These are phyloP conservation scores for Xylariales sp. DNA, from an alignment of 2,329 filamentous ascomycete species.

Conservation along the genomic window DNA sequence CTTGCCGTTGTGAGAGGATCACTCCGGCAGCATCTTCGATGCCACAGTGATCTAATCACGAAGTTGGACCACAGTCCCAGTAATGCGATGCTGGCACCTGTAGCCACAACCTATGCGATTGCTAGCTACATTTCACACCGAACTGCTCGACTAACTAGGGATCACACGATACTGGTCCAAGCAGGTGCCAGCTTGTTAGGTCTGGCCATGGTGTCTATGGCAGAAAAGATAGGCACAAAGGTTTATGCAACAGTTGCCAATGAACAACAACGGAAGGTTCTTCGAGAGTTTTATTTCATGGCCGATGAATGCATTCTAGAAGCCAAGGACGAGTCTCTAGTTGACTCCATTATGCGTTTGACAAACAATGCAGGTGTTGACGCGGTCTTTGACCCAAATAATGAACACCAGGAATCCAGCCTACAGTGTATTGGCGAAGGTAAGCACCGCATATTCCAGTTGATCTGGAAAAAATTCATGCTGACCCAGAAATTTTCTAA, in stretches of 20 bases:
- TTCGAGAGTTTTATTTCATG: constrained; percentile 29
- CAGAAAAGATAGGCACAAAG: constrained; percentile 28
- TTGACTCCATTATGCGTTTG: constrained; percentile 22
- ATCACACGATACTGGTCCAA: constrained; percentile 36
- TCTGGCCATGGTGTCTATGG: constrained; percentile 37
- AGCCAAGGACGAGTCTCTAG: constrained; percentile 27
- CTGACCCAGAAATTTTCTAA: constrained; percentile 1
- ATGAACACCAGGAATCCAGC: constrained; percentile 25
- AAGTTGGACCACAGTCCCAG: constrained; percentile 12
- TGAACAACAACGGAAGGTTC: constrained; percentile 28
- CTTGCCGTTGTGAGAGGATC: constrained; percentile 32
- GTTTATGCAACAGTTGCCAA: constrained; percentile 36
- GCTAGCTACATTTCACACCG: constrained; percentile 37
- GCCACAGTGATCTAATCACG: constrained; percentile 32
- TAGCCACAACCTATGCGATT: constrained; percentile 34
- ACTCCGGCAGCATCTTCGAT: constrained; percentile 27
- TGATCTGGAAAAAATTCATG: no score
- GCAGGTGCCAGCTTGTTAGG: constrained; percentile 38
- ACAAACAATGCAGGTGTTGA: constrained; percentile 33
- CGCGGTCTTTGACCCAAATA: constrained; percentile 41
- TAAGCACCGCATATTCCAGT: no score
- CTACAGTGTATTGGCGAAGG: constrained; percentile 30
- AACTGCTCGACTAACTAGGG: constrained; percentile 18
- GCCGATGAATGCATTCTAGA: constrained; percentile 32
- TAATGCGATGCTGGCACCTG: constrained; percentile 14